Conservation (phyloP, 2,329 filamentous ascomycete species). For the Colletotrichum sp. region DNA sequence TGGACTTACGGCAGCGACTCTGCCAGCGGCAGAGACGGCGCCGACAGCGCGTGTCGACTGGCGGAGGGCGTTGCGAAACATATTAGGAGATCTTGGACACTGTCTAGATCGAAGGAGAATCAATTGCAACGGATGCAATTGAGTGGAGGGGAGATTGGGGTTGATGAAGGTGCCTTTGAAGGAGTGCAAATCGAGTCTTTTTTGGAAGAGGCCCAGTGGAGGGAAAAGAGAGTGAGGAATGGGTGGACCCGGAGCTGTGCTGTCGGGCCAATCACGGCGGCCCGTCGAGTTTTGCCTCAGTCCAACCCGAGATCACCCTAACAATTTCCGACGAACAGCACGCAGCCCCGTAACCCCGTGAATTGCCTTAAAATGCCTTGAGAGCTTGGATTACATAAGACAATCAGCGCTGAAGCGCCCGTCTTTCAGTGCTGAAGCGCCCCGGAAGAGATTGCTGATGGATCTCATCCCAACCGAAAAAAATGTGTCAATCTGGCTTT, state of each 20-base stretch:
- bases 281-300: constrained; percentile 21
- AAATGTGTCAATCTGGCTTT: constrained; percentile 11
- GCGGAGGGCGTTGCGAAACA: constrained; percentile 99
- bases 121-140: constrained; percentile 71
- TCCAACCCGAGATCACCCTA: constrained; percentile 23
- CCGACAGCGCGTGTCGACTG: constrained; percentile 95
- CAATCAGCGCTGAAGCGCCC: background rate
- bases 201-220: constrained; percentile 38
- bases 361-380: background rate
- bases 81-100: constrained; percentile 63
- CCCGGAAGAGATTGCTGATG: background rate
- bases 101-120: constrained; percentile 55
- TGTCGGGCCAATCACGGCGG: constrained; percentile 13
- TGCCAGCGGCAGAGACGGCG: constrained; percentile 89
- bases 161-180: constrained; percentile 53
- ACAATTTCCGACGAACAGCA: constrained; percentile 20
- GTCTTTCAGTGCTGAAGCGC: background rate
- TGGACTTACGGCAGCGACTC: constrained; percentile 89
- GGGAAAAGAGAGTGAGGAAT: constrained; percentile 42
- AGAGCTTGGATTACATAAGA: background rate
- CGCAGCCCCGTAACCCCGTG: constrained; percentile 14
- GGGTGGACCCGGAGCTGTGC: constrained; percentile 24
- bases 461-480: constrained; percentile 13
- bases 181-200: constrained; percentile 51
- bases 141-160: constrained; percentile 64